These are phyloP conservation scores for Salinomyces thailandicus DNA, from an alignment of 2,329 filamentous ascomycete species.

Conservation along the genomic window DNA sequence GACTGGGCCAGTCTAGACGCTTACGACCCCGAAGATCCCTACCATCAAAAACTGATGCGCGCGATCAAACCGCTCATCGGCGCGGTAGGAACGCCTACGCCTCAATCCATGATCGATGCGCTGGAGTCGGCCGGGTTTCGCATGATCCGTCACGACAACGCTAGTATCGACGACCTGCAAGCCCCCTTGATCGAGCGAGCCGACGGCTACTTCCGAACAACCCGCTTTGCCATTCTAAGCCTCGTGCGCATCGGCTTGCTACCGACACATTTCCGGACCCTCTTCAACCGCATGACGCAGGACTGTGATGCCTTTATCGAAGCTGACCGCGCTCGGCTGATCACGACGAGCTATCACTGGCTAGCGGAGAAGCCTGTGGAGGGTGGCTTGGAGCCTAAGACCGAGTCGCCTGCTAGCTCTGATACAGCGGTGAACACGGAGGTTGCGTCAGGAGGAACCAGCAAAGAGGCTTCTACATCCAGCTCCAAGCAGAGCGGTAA, in stretches of 20 bases:
- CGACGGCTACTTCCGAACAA: conserved; percentile 17
- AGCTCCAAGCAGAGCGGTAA: too few species aligned
- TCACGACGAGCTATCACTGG: conserved; percentile 22
- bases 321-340: conserved; percentile 16
- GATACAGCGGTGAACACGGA: conserved; percentile 5
- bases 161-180: conserved; percentile 19
- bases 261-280: conserved; percentile 19
- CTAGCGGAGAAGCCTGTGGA: conserved; percentile 18
- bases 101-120: conserved; percentile 12
- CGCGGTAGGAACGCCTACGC: conserved; percentile 22
- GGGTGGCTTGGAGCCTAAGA: conserved; percentile 1
- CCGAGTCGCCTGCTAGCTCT: conserved; percentile 6
- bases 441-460: too few species aligned
- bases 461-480: too few species aligned
- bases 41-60: conserved; percentile 18
- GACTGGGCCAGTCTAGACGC: conserved; percentile 21
- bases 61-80: conserved; percentile 21
- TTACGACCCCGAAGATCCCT: conserved; percentile 14
- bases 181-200: conserved; percentile 19
- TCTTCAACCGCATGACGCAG: conserved; percentile 19
- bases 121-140: conserved; percentile 18
- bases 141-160: conserved; percentile 15
- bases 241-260: conserved; percentile 16
- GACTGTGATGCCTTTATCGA: conserved; percentile 21
- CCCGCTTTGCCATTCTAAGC: conserved; percentile 8